Evolutionary conservation across 2,329 filamentous ascomycete genomes (phyloP).

Genomic region (Penicillium sp.): DNA sequence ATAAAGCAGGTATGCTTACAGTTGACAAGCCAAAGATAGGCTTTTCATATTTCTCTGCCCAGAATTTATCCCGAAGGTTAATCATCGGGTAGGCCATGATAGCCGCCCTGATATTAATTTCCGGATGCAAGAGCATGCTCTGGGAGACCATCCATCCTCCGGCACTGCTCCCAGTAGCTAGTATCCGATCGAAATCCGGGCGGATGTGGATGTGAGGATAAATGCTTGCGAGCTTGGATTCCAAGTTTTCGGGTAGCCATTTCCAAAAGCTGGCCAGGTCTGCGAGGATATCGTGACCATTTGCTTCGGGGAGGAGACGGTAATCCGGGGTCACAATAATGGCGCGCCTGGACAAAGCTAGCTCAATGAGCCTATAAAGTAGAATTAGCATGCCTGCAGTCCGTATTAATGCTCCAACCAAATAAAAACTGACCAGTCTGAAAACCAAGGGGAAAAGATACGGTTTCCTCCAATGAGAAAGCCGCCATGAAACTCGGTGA

Average conservation of each 20-base stretch:
- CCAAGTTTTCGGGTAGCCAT: slow-evolving; percentile 2
- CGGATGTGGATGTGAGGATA: not conserved
- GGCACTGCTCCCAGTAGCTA: slow-evolving; percentile 3
- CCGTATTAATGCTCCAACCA: too few species aligned
- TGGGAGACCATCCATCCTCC: slow-evolving; percentile 11
- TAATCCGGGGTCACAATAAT: slow-evolving; percentile 10
- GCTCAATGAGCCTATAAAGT: slow-evolving; percentile 3
- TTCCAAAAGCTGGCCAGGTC: slow-evolving; percentile 9
- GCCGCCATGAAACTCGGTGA: slow-evolving; percentile 9
- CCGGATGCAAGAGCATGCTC: slow-evolving; percentile 9
- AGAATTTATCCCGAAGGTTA: slow-evolving; percentile 6
- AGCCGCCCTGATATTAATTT: slow-evolving; percentile 3
- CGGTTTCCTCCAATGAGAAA: slow-evolving; percentile 8
- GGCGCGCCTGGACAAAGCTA: slow-evolving; percentile 1
- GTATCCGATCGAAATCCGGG: slow-evolving; percentile 3
- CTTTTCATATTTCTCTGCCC: slow-evolving; percentile 5
- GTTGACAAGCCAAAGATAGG: slow-evolving; percentile 3
- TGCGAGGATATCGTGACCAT: slow-evolving; percentile 8
- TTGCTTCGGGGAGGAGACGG: slow-evolving; percentile 10
- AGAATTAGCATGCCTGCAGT: not conserved
- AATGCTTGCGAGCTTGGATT: not conserved
- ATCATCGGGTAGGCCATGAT: slow-evolving; percentile 10
- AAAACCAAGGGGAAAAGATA: slow-evolving; percentile 6
- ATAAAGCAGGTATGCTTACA: not conserved
- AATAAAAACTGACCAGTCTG: slow-evolving; percentile 1